Evolutionary conservation across 306 rosid genomes (phyloP), one percentile per base, ranked within the genome.

Genomic region (Vigna unguiculata): DNA sequence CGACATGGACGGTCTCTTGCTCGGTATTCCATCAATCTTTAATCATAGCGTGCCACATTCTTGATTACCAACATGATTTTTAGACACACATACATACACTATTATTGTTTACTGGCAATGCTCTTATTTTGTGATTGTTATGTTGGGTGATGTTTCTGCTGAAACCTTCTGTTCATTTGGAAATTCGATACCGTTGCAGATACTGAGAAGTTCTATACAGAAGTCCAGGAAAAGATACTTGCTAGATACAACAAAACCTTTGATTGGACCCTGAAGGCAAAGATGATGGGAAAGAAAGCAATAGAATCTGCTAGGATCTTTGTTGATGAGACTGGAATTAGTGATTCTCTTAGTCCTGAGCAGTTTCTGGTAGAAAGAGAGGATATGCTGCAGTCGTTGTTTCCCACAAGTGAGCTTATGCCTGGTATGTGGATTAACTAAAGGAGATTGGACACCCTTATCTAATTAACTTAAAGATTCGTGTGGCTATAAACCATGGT

Each of bases 1-100:
- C 77, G 97, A 95, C 80, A 95, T 95, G 98, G 98, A 94, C 80
- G 98, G 98, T 51, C 96, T 94, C 72, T 86, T 94, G 75, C 88
- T 94, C 6, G 98, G 98, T 94, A 88, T 78, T 55, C 11, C 32
- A 38, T 30, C 49, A 58, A 5, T 45, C 69, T 40, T 13, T 32
- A 11, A 40, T 10, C 1, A 30, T 4, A 14, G 46, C 24, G 8
- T n/a, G 2, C 17, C 36, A 65, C 52, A 41, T 65, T 41, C 20
- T 22, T 3, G 30, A 48, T 49, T 8, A 47, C 13, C 1, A 58
- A 9, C 46, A 9, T 73, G 55, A 15, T 2, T 28, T 46, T 45
- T 10, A 45, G n/a, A 46, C 47, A 13, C 61, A 36, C 0, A 0
- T 47, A 4, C n/a, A 32, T 9, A 2, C 6, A 45, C 13, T 14